Conservation (phyloP, 192 early-diverging fungal genomes). For the Allomyces macrogynus region DNA sequence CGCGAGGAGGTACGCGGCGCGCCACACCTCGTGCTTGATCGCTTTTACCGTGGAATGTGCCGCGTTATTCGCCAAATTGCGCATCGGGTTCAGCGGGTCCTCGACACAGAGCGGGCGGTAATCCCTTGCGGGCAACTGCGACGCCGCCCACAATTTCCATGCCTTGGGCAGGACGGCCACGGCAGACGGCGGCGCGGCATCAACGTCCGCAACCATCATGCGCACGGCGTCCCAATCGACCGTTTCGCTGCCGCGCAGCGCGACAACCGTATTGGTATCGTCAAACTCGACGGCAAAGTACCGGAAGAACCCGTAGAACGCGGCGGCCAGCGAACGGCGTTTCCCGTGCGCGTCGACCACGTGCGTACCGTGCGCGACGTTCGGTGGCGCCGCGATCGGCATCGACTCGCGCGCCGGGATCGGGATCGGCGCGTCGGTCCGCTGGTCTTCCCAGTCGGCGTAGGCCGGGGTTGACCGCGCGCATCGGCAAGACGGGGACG, state of each 20-base stretch:
- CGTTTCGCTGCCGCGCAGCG: neutral
- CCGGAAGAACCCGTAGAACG: neutral
- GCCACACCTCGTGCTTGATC: neutral
- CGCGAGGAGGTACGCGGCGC: neutral
- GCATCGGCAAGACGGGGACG: slow-evolving; percentile 54
- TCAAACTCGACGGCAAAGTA: neutral
- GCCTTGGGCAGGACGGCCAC: neutral
- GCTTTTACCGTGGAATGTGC: neutral
- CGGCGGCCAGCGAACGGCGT: neutral
- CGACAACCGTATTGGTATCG: neutral
- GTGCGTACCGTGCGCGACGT: neutral
- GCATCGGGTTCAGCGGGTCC: slow-evolving; percentile 70
- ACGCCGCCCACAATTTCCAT: neutral
- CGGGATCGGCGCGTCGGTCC: neutral
- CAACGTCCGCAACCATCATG: neutral
- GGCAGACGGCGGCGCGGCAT: neutral
- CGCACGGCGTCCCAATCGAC: neutral
- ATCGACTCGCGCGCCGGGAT: neutral
- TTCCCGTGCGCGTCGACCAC: neutral
- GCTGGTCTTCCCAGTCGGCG: neutral
- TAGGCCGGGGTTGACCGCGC: neutral
- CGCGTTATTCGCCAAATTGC: slow-evolving; percentile 64
- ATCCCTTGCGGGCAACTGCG: slow-evolving; percentile 20
- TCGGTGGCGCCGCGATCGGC: neutral
- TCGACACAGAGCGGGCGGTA: slow-evolving; percentile 69